Base-by-base conservation (phyloP, 2,329 filamentous ascomycete species). In the Fusarium humuli region DNA sequence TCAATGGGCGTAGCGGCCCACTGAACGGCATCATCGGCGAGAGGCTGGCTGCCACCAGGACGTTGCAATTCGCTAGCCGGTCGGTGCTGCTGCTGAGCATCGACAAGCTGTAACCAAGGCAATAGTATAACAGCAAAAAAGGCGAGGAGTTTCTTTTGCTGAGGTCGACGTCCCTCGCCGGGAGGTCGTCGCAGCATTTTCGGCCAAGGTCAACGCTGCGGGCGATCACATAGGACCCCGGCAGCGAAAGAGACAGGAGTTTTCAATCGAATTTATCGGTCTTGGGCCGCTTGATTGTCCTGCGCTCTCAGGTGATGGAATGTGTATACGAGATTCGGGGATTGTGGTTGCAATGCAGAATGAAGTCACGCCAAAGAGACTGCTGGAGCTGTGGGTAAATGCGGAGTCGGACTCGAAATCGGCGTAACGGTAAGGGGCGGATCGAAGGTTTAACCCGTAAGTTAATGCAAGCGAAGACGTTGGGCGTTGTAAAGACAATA, bases 101-200 rank as follows among this genome's bases (percentile, higher is more conserved):
- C 85, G 82, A 86, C 86, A 72, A 89, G 81, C 57, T 80, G 80
- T 48, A 84, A 75, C 81, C 83, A 87, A 56, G 88, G 87, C 63
- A 91, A 78, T 59, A 90, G 79, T 61, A 90, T 81, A 67, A 89
- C 79, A 73, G 85, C 86, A 78, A 90, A 83, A 79, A 87, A 86
- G 78, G 88, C 77, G 78, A 86, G 75, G 75, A 82, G 78, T 77
- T 80, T 82, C 75, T 82, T 80, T 79, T 85, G 81, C 65, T 80
- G 79, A 77, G 80, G 77, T 82, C 82, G 80, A 81, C 83, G 81
- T 77, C 83, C 85, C 80, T 86, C 85, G 82, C 86, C 86, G 76
- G 85, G 85, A 79, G 88, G 88, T 84, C 88, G 87, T 86, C 87
- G 89, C 84, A 87, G 83, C 88, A 90, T 91, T 67, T 75, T 74